Percentiles rank a stretch among this genome's conserved stretches.
These are phyloP conservation scores for Metschnikowia lunata DNA, from an alignment of 805 yeast genomes.

Conservation along the genomic window DNA sequence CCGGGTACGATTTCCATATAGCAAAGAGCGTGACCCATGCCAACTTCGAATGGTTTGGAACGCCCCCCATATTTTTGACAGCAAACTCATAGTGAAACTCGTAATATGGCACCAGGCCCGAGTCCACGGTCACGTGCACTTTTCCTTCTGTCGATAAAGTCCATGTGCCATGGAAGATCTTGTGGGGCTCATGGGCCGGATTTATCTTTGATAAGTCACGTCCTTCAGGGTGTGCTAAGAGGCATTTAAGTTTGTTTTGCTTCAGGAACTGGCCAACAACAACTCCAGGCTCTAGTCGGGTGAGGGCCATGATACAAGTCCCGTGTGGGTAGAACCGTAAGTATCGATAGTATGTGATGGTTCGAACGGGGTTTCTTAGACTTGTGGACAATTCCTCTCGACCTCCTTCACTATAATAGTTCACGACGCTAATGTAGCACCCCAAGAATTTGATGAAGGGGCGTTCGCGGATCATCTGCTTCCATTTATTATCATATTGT, in stretches of 20 bases:
- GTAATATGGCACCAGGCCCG: slow-evolving; percentile 59
- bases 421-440: slow-evolving; percentile 78
- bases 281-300: slow-evolving; percentile 64
- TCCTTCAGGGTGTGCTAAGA: slow-evolving; percentile 15
- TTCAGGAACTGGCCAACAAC: slow-evolving; percentile 57
- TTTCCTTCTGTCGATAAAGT: slow-evolving; percentile 49
- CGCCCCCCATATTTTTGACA: slow-evolving; percentile 55
- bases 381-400: slow-evolving; percentile 59
- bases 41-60: slow-evolving; percentile 60
- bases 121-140: slow-evolving; percentile 43
- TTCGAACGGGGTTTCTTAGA: slow-evolving; percentile 72
- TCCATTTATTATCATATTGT: slow-evolving; percentile 35
- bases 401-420: slow-evolving; percentile 81
- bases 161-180: slow-evolving; percentile 53
- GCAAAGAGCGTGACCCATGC: slow-evolving; percentile 67
- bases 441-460: slow-evolving; percentile 83
- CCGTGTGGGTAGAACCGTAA: slow-evolving; percentile 80
- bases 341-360: slow-evolving; percentile 86
- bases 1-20: slow-evolving; percentile 37
- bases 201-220: slow-evolving; percentile 14
- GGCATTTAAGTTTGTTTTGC: slow-evolving; percentile 17
- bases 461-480: slow-evolving; percentile 52
- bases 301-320: slow-evolving; percentile 59
- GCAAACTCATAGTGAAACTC: slow-evolving; percentile 59
- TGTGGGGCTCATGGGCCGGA: slow-evolving; percentile 25